Base-by-base conservation (phyloP, 2,329 filamentous ascomycete genomes). In the Lasiodiplodia sp. region DNA sequence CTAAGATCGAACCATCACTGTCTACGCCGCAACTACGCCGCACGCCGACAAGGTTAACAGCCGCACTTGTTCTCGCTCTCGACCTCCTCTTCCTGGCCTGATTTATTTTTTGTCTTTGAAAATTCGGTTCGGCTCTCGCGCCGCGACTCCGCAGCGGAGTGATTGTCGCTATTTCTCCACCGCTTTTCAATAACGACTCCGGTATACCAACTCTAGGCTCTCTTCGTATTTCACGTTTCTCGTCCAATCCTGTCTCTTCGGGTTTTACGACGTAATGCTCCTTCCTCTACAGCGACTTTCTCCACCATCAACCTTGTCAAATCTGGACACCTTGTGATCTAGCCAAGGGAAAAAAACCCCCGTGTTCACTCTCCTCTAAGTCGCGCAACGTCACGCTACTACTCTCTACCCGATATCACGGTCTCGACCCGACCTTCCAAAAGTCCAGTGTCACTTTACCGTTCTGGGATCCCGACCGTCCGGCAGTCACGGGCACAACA, bases 21-120 rank as follows among this genome's bases (percentile, higher is more conserved):
- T 52, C 44, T 52, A 38, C 60, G 60, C 60, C 60, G 60, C 60
- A 64, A 11, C 28, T 21, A 18, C 58, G 58, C 58, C 38, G 58
- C 58, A 34, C 40, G 23, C 23, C 25, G 12, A n/a, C 58, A 49
- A 34, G 34, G 21, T 38, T 8, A 12, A 47, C 16, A 10, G 5
- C 40, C 38, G 57, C 40, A 34, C 12, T 12, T 14, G 4, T n/a
- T 14, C 25, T 51, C 16, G 7, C 28, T 21, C 16, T 31, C 14
- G 3, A 28, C 8, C 28, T 7, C 8, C 28, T 7, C 8, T 34
- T n/a, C 14, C n/a, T 57, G 34, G 12, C 31, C 55, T 57, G 55
- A 25, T 2, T 53, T 8, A 23, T 37, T 56, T 60, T 21, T 37
- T 25, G 25, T 60, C 52, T 56, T 18, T 16, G 16, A n/a, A 3